Conservation (phyloP, 2,329 filamentous ascomycete species). For the Pseudogymnoascus sp. region DNA sequence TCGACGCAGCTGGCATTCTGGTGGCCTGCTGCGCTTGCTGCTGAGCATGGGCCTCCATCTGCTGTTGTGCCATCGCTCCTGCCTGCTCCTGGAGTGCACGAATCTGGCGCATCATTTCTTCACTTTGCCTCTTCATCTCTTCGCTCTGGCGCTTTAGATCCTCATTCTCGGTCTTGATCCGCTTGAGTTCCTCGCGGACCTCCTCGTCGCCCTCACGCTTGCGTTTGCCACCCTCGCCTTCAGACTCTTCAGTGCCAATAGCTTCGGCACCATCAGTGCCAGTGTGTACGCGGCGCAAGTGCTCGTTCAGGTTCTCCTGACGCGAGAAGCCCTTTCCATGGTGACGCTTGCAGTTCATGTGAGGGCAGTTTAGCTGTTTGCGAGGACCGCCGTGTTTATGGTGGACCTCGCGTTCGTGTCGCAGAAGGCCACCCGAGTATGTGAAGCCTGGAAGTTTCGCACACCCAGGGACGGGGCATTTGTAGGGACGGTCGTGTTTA, state of each 20-base stretch:
- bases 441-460: conserved; percentile 92
- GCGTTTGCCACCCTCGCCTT: conserved; percentile 39
- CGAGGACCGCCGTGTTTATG: conserved; percentile 82
- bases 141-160: conserved; percentile 47
- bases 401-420: conserved; percentile 91
- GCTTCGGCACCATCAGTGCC: conserved; percentile 33
- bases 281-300: conserved; percentile 81
- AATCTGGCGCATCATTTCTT: conserved; percentile 15
- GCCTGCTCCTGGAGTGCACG: conserved; percentile 1
- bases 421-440: conserved; percentile 80
- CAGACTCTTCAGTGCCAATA: conserved; percentile 34
- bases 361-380: conserved; percentile 79
- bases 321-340: conserved; percentile 84
- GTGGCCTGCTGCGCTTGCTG: conserved; percentile 4
- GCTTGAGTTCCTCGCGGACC: conserved; percentile 58
- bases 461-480: conserved; percentile 73
- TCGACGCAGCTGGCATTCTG: conserved; percentile 5
- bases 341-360: conserved; percentile 80
- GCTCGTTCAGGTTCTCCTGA: conserved; percentile 89
- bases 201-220: conserved; percentile 33
- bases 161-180: conserved; percentile 57
- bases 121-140: conserved; percentile 32
- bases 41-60: conserved; percentile 1
- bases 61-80: conserved; percentile 1
- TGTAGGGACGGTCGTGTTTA: conserved; percentile 90